phyloP scores from a whole-genome alignment of 1,284 basidiomycete genomes.

The Ganoderma resinaceum region DNA sequence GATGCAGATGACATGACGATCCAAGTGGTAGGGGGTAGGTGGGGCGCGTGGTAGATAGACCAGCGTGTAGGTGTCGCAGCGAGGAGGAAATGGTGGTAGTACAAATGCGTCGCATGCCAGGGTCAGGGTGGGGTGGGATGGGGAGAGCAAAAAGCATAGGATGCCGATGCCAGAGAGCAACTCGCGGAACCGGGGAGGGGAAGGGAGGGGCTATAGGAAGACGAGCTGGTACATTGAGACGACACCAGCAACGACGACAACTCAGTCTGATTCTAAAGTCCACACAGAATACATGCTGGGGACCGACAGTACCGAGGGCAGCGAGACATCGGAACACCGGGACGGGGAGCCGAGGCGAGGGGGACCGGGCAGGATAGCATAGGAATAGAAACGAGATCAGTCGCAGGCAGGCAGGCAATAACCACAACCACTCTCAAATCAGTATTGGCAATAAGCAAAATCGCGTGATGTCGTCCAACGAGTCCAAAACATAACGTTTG shows the following conservation, averaged over 20 bases:
- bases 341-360: neutral
- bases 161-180: constrained; percentile 3
- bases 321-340: neutral
- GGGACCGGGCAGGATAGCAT: constrained; percentile 10
- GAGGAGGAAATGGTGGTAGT: constrained; percentile 21
- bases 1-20: neutral
- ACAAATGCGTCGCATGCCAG: constrained; percentile 22
- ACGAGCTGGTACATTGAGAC: neutral
- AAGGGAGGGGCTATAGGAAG: neutral
- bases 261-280: neutral
- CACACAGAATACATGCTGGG: neutral
- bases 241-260: neutral
- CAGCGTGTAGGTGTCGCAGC: constrained; percentile 23
- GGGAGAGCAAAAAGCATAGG: neutral
- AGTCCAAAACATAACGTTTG: neutral
- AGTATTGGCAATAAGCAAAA: neutral
- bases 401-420: neutral
- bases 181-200: neutral
- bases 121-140: neutral
- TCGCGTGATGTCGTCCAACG: neutral
- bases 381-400: constrained; percentile 11
- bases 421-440: neutral
- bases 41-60: neutral
- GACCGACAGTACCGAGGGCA: neutral
- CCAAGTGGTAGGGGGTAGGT: neutral